These are phyloP conservation scores for Amphibolis antarctica DNA, from an alignment of 106 monocot genomes.

Conservation along the genomic window DNA sequence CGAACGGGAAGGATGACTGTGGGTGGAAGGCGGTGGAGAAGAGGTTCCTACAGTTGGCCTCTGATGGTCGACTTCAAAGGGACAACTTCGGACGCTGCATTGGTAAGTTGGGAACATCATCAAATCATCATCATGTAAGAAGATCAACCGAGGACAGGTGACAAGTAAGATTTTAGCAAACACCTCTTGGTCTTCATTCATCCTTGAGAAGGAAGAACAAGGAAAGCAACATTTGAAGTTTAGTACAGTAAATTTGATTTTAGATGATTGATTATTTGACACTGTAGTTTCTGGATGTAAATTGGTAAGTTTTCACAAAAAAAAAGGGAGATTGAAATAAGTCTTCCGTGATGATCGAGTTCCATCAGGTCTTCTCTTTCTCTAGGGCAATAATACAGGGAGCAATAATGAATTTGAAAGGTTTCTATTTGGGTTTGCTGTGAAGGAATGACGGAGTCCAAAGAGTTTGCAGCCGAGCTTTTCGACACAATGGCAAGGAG, in stretches of 20 bases:
- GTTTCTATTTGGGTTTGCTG: slow-evolving; percentile 2
- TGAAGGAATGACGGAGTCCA: slow-evolving; percentile 73
- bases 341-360: background rate
- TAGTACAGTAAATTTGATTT: too few species aligned
- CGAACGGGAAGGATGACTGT: slow-evolving; percentile 26
- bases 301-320: too few species aligned
- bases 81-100: slow-evolving; percentile 82
- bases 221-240: too few species aligned
- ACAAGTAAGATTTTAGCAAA: too few species aligned
- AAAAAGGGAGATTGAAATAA: background rate
- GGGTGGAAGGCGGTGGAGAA: slow-evolving; percentile 65
- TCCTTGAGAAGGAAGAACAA: too few species aligned
- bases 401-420: slow-evolving; percentile 3
- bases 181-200: too few species aligned
- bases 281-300: too few species aligned
- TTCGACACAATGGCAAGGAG: slow-evolving; percentile 66
- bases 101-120: slow-evolving; percentile 23
- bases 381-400: background rate
- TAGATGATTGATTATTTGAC: too few species aligned
- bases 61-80: slow-evolving; percentile 33
- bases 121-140: background rate
- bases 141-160: background rate
- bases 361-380: too few species aligned
- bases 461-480: slow-evolving; percentile 78
- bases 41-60: slow-evolving; percentile 42